Conservation (phyloP, 352 stramenopile genomes). For the Phytophthora pluvialis region DNA sequence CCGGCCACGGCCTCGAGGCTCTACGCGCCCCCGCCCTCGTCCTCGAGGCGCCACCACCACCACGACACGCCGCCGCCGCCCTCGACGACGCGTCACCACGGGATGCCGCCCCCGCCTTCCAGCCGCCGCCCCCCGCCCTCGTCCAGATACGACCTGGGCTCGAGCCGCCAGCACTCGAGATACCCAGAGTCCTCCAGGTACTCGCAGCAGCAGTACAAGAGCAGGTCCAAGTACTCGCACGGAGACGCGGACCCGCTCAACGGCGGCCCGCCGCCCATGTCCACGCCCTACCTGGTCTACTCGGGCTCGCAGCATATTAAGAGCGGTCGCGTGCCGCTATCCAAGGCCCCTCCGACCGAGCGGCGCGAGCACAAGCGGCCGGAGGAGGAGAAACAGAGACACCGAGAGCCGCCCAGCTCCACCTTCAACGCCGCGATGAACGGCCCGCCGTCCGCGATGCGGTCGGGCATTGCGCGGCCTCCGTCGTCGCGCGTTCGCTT, state of each 20-base stretch:
- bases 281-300: slow-evolving; percentile 55
- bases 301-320: slow-evolving; percentile 30
- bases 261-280: slow-evolving; percentile 45
- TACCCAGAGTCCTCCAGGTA: slow-evolving; percentile 32
- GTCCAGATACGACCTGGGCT: slow-evolving; percentile 20
- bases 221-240: slow-evolving; percentile 46
- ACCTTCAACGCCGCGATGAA: slow-evolving; percentile 13
- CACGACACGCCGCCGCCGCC: slow-evolving; percentile 6
- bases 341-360: neutral
- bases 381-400: slow-evolving; percentile 14
- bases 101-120: slow-evolving; percentile 2
- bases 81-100: slow-evolving; percentile 8
- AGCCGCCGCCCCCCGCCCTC: slow-evolving; percentile 16
- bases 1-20: slow-evolving; percentile 34
- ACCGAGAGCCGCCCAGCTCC: slow-evolving; percentile 7
- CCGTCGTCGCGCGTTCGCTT: slow-evolving; percentile 51
- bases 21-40: slow-evolving; percentile 28
- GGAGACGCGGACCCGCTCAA: slow-evolving; percentile 41
- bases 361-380: neutral
- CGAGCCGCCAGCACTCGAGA: slow-evolving; percentile 21
- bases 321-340: slow-evolving; percentile 7
- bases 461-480: slow-evolving; percentile 22
- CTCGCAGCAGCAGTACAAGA: slow-evolving; percentile 53
- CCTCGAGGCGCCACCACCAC: slow-evolving; percentile 11
- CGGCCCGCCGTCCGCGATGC: slow-evolving; percentile 29